A percentile compares a stretch with the other conserved stretches of the same genome.
These are phyloP conservation scores for Camellia japonica DNA, from an alignment of 148 eudicot species.

Conservation along the genomic window DNA sequence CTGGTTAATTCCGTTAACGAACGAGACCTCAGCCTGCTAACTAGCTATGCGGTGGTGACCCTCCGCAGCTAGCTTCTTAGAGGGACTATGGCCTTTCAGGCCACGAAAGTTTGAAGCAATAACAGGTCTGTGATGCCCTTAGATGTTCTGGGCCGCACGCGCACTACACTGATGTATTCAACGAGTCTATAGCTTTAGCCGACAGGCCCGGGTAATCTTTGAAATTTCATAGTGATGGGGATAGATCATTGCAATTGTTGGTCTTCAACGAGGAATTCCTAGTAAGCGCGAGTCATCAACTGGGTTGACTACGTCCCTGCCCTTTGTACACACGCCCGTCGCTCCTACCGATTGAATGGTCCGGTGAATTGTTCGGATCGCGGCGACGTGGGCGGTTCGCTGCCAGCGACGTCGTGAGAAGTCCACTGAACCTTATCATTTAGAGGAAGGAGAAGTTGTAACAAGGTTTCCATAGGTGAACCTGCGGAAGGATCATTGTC, in stretches of 20 bases:
- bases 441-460: too few species aligned
- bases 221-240: constrained; percentile 62
- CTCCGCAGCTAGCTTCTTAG: constrained; percentile 31
- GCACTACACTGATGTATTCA: constrained; percentile 7
- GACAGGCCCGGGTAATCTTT: constrained; percentile 56
- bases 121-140: constrained; percentile 13
- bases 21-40: constrained; percentile 53
- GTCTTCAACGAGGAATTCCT: constrained; percentile 63
- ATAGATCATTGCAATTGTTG: constrained; percentile 65
- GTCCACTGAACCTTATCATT: too few species aligned
- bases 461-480: too few species aligned
- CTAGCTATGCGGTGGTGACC: constrained; percentile 43
- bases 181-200: constrained; percentile 14
- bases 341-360: too few species aligned
- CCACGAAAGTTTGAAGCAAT: constrained; percentile 7
- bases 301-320: too few species aligned
- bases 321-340: too few species aligned
- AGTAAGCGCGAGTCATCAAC: constrained; percentile 40
- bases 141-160: constrained; percentile 9
- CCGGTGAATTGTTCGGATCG: too few species aligned
- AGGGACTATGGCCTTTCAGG: constrained; percentile 22
- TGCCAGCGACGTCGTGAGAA: too few species aligned
- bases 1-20: constrained; percentile 39
- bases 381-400: too few species aligned
- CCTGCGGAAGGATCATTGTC: too few species aligned